These are phyloP conservation scores for Medicago ruthenica DNA, from an alignment of 306 rosid genomes.

Conservation along the genomic window DNA sequence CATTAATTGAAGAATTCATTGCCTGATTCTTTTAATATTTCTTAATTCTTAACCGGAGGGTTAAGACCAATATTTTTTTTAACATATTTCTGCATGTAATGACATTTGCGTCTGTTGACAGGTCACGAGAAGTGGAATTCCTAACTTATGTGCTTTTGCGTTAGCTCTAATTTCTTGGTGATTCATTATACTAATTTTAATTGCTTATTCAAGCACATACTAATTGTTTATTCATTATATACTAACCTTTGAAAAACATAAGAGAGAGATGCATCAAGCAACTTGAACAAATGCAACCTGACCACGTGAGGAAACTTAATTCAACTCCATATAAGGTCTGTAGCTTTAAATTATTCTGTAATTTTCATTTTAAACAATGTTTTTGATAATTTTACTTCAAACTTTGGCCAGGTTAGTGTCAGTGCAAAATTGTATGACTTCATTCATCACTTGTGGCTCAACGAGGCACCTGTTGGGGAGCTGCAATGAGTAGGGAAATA, in stretches of 20 bases:
- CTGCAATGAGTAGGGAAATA: slow-evolving; percentile 56
- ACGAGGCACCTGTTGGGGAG: slow-evolving; percentile 99
- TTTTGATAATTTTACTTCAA: neutral
- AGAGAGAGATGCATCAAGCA: slow-evolving; percentile 82
- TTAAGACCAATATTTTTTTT: too few relatives aligned
- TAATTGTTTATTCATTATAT: too few relatives aligned
- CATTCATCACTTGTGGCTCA: slow-evolving; percentile 94
- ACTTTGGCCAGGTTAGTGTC: slow-evolving; percentile 76
- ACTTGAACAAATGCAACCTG: slow-evolving; percentile 88
- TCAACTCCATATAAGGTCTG: slow-evolving; percentile 35
- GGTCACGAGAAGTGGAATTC: slow-evolving; percentile 95
- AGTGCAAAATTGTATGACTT: slow-evolving; percentile 85
- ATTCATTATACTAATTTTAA: too few relatives aligned
- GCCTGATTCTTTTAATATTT: neutral
- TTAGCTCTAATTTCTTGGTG: slow-evolving; percentile 79
- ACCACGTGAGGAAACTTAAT: slow-evolving; percentile 95
- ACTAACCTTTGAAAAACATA: slow-evolving; percentile 70
- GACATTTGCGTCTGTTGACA: slow-evolving; percentile 47
- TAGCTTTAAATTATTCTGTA: neutral
- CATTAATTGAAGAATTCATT: neutral
- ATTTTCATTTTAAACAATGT: neutral
- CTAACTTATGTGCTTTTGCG: slow-evolving; percentile 94
- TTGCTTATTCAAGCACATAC: too few relatives aligned
- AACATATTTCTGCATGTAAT: slow-evolving; percentile 10
- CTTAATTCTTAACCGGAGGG: neutral